A percentile compares a stretch with the other conserved stretches of the same genome.
phyloP scores from a whole-genome alignment of 78 protist species.

The Pigoraptor vietnamica region DNA sequence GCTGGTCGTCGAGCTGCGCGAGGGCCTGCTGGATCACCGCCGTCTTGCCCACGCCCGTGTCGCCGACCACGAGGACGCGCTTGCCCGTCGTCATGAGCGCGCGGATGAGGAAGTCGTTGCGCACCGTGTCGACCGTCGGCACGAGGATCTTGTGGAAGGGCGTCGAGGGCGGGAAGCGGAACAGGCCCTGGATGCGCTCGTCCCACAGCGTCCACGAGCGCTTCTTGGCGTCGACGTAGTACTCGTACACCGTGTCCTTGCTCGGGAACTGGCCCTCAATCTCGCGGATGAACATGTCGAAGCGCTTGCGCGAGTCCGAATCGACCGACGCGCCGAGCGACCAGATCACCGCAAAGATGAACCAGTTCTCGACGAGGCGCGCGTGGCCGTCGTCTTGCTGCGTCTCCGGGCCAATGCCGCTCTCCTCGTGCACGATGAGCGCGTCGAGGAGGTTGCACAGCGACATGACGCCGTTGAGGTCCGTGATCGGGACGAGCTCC shows the following conservation, averaged over 20 bases:
- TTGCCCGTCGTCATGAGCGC: constrained; percentile 6
- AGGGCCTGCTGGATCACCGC: constrained; percentile 15
- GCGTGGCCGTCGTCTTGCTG: neutral
- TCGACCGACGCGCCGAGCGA: constrained; percentile 59
- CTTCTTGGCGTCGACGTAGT: constrained; percentile 46
- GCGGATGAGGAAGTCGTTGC: constrained; percentile 34
- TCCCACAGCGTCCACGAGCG: constrained; percentile 58
- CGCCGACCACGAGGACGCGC: constrained; percentile 57
- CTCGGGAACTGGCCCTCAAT: constrained; percentile 65
- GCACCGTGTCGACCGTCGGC: constrained; percentile 80
- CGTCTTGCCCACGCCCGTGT: constrained; percentile 80
- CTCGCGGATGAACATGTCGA: constrained; percentile 62
- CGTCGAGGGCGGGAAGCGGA: constrained; percentile 29
- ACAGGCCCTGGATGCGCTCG: constrained; percentile 6
- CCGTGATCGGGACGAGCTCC: constrained; percentile 40
- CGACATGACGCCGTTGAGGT: constrained; percentile 33
- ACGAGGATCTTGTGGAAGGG: constrained; percentile 66
- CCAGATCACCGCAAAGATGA: constrained; percentile 65
- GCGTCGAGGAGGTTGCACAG: constrained; percentile 52
- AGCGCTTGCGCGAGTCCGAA: constrained; percentile 36
- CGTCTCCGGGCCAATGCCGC: constrained; percentile 32
- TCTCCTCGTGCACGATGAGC: constrained; percentile 41
- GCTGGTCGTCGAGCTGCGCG: neutral
- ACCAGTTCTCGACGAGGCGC: constrained; percentile 45
- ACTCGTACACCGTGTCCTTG: constrained; percentile 67